Conservation (phyloP, 2,329 filamentous ascomycete species). For the Fusarium citri region DNA sequence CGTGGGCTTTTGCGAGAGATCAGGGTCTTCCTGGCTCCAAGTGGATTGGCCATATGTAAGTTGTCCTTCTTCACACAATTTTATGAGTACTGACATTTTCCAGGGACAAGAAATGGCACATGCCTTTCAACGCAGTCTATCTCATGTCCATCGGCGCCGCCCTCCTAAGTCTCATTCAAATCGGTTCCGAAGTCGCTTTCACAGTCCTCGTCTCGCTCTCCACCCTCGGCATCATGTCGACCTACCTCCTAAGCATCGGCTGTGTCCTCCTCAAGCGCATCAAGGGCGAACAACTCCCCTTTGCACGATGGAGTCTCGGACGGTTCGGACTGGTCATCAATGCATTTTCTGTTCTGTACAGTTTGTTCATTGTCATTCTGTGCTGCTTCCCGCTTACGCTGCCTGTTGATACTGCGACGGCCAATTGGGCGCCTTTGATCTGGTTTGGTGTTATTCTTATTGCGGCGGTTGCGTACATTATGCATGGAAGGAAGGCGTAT, state of each 20-base stretch:
- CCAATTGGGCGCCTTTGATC: slow-evolving; percentile 30
- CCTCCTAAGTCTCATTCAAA: slow-evolving; percentile 21
- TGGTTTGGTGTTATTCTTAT: slow-evolving; percentile 26
- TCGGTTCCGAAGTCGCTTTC: slow-evolving; percentile 26
- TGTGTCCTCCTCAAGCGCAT: slow-evolving; percentile 29
- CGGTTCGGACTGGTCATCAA: slow-evolving; percentile 21
- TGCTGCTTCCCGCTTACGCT: slow-evolving; percentile 24
- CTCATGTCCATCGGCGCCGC: slow-evolving; percentile 30
- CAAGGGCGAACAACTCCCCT: slow-evolving; percentile 17
- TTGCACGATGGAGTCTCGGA: slow-evolving; percentile 22
- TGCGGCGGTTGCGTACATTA: slow-evolving; percentile 8
- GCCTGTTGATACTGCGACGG: slow-evolving; percentile 17
- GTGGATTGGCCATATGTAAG: slow-evolving; percentile 27
- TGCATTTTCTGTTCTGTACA: slow-evolving; percentile 25
- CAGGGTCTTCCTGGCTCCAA: slow-evolving; percentile 20
- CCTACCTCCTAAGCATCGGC: slow-evolving; percentile 28
- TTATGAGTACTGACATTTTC: fast-evolving
- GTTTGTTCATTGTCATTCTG: slow-evolving; percentile 28
- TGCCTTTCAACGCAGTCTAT: slow-evolving; percentile 29
- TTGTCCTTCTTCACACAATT: fast-evolving
- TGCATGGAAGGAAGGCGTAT: slow-evolving; percentile 9
- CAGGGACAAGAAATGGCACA: slow-evolving; percentile 33
- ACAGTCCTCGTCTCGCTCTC: slow-evolving; percentile 18
- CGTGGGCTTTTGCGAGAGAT: slow-evolving; percentile 25
- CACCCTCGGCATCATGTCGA: slow-evolving; percentile 26